A percentile compares a stretch with the other conserved stretches of the same genome.
Conservation (phyloP, 768 basidiomycete species). For the Pleurotus citrinopileatus region DNA sequence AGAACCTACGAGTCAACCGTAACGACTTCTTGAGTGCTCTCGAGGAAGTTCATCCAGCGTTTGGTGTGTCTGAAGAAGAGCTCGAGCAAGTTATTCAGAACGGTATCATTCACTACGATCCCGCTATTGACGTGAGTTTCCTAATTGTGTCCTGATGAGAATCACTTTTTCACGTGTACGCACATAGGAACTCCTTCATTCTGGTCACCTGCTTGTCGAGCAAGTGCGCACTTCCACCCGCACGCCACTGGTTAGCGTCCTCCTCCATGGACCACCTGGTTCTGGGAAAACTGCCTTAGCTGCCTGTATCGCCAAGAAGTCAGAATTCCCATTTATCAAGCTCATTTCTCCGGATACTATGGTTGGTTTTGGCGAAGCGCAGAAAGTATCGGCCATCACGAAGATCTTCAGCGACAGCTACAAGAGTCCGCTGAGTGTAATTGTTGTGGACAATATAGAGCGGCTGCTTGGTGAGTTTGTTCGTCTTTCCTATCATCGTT, state of each 20-base stretch:
- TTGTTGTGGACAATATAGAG: conserved; percentile 95
- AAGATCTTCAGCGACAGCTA: conserved; percentile 95
- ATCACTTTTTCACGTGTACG: not conserved
- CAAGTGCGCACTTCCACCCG: conserved; percentile 89
- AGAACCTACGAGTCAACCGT: conserved; percentile 85
- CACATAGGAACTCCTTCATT: conserved; percentile 77
- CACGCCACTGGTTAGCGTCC: conserved; percentile 87
- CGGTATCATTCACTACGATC: conserved; percentile 89
- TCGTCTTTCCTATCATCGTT: not conserved
- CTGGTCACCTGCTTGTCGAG: conserved; percentile 86
- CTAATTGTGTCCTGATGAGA: conserved; percentile 6
- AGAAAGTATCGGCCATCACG: conserved; percentile 88
- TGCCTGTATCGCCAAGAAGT: conserved; percentile 89
- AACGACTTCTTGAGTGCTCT: conserved; percentile 87
- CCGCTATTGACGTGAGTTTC: conserved; percentile 68
- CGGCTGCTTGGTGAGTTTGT: conserved; percentile 73
- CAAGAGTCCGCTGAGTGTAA: conserved; percentile 94
- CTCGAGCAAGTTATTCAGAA: conserved; percentile 90
- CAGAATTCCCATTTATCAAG: conserved; percentile 98
- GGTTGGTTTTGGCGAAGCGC: conserved; percentile 92
- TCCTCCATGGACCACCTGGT: conserved; percentile 87
- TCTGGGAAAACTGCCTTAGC: conserved; percentile 95
- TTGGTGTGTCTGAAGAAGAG: conserved; percentile 97
- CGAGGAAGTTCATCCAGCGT: conserved; percentile 93
- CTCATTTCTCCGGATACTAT: conserved; percentile 93